Evolutionary conservation across 495 filamentous ascomycete species (phyloP), one percentile per base, ranked within the genome.

Genomic region (Wilcoxina mikolae): DNA sequence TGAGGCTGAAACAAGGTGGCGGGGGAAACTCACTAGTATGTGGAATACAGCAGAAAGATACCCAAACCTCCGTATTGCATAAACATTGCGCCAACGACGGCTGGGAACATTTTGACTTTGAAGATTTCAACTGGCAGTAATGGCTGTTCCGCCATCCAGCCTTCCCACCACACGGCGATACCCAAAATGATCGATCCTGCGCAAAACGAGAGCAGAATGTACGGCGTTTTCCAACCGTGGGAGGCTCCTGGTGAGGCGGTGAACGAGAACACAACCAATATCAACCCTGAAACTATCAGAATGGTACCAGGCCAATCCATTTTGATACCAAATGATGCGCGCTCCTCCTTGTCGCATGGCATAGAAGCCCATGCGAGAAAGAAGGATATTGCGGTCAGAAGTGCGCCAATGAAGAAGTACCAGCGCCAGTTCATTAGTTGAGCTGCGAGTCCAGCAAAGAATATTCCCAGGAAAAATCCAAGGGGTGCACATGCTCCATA

Each of bases 391-490:
- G 68, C 69, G 3, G 72, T 67, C 1, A 81, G 62, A 5, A 76
- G 70, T 0, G 79, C 69, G 0, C 85, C 87, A 54, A 93, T 74
- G 67, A 75, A 94, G 64, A 93, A 91, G 64, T 85, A 94, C 78
- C 81, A 87, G 22, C 78, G 65, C 82, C 84, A 94, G 1, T 62
- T 70, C 0, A 79, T 65, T 45, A 75, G 82, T 55, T 87, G 71
- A 3, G 75, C 80, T 2, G 76, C 73, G 0, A 87, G 24, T 0
- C 87, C 87, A 4, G 85, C 84, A 48, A 87, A 77, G 65, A 91
- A 85, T 43, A 93, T 85, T 0, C 87, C 87, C 7, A 77, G 62
- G 58, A 85, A 93, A 70, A 94, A 93, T 0, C 87, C 87, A 0
- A 89, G 57, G 0, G 82, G 79, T 0, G 86, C 85, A 56, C 78